phyloP scores from a whole-genome alignment of 2,329 filamentous ascomycete genomes.

The Cladosporium austrohemisphaericum region DNA sequence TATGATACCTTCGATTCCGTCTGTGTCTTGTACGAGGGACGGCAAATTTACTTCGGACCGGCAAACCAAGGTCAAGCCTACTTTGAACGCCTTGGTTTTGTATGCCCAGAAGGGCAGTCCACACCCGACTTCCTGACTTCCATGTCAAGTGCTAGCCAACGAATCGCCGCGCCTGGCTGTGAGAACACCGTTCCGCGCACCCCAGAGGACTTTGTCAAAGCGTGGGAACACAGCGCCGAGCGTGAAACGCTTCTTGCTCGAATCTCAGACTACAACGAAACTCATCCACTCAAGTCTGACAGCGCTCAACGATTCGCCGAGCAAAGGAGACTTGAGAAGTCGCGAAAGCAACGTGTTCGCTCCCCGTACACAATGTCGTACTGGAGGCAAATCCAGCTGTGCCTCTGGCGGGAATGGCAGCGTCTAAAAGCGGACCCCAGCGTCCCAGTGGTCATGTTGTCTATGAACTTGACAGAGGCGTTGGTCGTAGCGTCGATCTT shows the following conservation, averaged over 20 bases:
- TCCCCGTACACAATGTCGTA: slow-evolving; percentile 79
- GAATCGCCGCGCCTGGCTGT: slow-evolving; percentile 51
- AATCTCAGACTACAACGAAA: slow-evolving; percentile 47
- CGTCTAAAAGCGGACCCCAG: slow-evolving; percentile 70
- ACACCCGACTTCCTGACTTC: slow-evolving; percentile 73
- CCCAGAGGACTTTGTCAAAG: slow-evolving; percentile 59
- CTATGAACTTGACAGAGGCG: slow-evolving; percentile 68
- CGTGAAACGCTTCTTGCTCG: slow-evolving; percentile 40
- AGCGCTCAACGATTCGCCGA: slow-evolving; percentile 39
- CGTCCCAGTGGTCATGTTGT: slow-evolving; percentile 60
- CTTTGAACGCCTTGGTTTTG: slow-evolving; percentile 67
- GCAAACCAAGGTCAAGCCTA: slow-evolving; percentile 62
- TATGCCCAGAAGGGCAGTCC: slow-evolving; percentile 67
- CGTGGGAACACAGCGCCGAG: slow-evolving; percentile 44
- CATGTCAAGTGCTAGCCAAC: slow-evolving; percentile 59
- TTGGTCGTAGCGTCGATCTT: slow-evolving; percentile 74
- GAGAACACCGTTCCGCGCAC: slow-evolving; percentile 60
- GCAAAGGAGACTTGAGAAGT: slow-evolving; percentile 38
- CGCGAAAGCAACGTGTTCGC: slow-evolving; percentile 48
- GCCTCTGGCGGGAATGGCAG: slow-evolving; percentile 70
- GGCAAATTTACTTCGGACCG: slow-evolving; percentile 68
- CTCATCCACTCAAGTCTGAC: slow-evolving; percentile 44
- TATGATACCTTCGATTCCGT: slow-evolving; percentile 70
- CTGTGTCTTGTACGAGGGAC: slow-evolving; percentile 62
- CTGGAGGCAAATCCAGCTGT: slow-evolving; percentile 67